Base-by-base conservation (phyloP, 2,329 filamentous ascomycete genomes). In the Colletotrichum echinochloae region DNA sequence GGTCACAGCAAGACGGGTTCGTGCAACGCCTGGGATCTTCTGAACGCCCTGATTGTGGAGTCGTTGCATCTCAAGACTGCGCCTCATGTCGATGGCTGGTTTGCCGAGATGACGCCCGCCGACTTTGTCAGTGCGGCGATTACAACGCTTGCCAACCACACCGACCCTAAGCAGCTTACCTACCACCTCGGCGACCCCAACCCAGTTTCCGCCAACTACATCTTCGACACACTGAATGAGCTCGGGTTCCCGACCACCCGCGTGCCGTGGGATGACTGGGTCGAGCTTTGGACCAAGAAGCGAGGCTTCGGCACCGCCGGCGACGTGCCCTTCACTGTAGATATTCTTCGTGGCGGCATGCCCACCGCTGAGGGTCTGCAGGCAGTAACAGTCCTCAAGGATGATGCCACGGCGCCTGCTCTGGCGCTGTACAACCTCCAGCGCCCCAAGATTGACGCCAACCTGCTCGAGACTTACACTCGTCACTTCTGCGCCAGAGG, bases 91-190 rank as follows among this genome's bases (percentile, higher is more conserved):
- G 86, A 91, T 60, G 90, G 90, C 51, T 95, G 93, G 93, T 88
- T 90, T 60, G 88, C 92, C 1, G 93, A 95, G 81, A 95, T 95
- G 92, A 94, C 93, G 0, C 92, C 93, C 0, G 93, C 94, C 18
- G 92, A 95, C 79, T 94, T 93, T 75, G 92, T 94, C 69, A 92
- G 90, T 80, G 90, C 89, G 73, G 89, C 92, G 5, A 93, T 95
- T 73, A 83, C 92, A 30, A 89, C 91, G 23, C 86, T 95, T 26
- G 87, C 90, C 49, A 89, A 91, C 74, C 86, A 93, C 69, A 86
- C 82, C 0, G 84, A 90, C 44, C 84, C 85, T 1, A 84, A 89
- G 12, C 91, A 93, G 75, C 85, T 85, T 0, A 81, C 94, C 9
- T 94, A 93, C 80, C 93, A 95, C 74, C 83, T 95, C 0, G 92